Evolutionary conservation across 75 land plant genomes (phyloP), one percentile per base, ranked within the genome.

Genomic region (Isoetes taiwanensis): DNA sequence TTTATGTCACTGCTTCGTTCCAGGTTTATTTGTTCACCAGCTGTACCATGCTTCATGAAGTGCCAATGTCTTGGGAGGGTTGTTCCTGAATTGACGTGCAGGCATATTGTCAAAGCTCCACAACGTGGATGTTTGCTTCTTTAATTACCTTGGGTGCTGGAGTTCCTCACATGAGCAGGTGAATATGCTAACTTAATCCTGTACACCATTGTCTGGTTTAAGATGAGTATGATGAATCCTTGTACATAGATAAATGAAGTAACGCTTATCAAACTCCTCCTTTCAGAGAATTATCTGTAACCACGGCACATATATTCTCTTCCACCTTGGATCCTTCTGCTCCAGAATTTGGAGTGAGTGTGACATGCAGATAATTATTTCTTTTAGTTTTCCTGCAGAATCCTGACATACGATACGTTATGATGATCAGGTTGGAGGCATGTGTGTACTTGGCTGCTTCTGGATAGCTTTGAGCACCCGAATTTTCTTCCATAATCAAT

Each of bases 21-120:
- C 73, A 71, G 74, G 37, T 72, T 69, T 59, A 54, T 72, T 41
- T 67, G 37, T 62, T 70, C 60, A 41, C 67, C 46, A 26, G 70
- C 54, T 31, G 64, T 27, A n/a, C n/a, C n/a, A n/a, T n/a, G n/a
- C n/a, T n/a, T n/a, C n/a, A n/a, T n/a, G n/a, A n/a, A n/a, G n/a
- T n/a, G n/a, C n/a, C n/a, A n/a, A n/a, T n/a, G n/a, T n/a, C n/a
- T n/a, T n/a, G n/a, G n/a, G n/a, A n/a, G n/a, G n/a, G n/a, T n/a
- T n/a, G n/a, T n/a, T n/a, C n/a, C 74, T 70, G 2, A 61, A 66
- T 32, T 39, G 67, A 66, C 50, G 66, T 25, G 38, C 53, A 41
- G 57, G 54, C 20, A 30, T 52, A 24, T 21, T 66, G 60, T 56
- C 34, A 27, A 60, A 67, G 14, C 74, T 12, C 39, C 31, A 53